Evolutionary conservation across 2,329 filamentous ascomycete species (phyloP), one percentile per base, ranked within the genome.

Genomic region (Aspergillus sp.): DNA sequence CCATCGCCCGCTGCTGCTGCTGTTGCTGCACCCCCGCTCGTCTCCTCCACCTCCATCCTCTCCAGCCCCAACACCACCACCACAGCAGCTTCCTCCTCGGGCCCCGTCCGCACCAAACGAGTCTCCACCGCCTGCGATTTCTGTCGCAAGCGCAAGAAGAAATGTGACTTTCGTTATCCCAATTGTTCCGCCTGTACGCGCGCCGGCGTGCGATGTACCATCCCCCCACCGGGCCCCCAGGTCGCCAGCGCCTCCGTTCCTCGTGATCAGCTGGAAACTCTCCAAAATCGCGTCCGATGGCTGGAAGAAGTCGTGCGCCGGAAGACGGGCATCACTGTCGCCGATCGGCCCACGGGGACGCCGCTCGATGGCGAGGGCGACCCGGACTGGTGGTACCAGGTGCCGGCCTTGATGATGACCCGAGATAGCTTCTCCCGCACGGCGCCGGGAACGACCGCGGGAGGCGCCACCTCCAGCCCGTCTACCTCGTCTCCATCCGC

Each of bases 101-200:
- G 50, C 35, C 35, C 35, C 13, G 13, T 38, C 44, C 66, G 63
- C 48, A 66, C 60, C 22, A 73, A 73, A 53, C 69, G 70, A 32
- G 70, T 73, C 13, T 72, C 70, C 22, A 73, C 69, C 1, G 70
- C 70, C 19, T 73, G 70, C 52, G 70, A 73, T 41, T 73, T 73
- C 45, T 73, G 70, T 64, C 67, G 70, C 51, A 72, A 70, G 51
- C 60, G 70, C 7, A 73, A 73, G 59, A 73, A 73, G 58, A 73
- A 73, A 64, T 73, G 70, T 54, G 70, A 73, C 53, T 73, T 73
- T 47, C 68, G 68, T 40, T 73, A 73, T 46, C 70, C 70, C 26
- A 73, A 73, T 53, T 73, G 70, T 49, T 71, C 68, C 24, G 70
- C 69, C 16, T 73, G 70, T 49, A 69, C 67, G 13, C 68, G 70